These are phyloP conservation scores for Phytophthora foliorum DNA, from an alignment of 352 stramenopile species.

Conservation along the genomic window DNA sequence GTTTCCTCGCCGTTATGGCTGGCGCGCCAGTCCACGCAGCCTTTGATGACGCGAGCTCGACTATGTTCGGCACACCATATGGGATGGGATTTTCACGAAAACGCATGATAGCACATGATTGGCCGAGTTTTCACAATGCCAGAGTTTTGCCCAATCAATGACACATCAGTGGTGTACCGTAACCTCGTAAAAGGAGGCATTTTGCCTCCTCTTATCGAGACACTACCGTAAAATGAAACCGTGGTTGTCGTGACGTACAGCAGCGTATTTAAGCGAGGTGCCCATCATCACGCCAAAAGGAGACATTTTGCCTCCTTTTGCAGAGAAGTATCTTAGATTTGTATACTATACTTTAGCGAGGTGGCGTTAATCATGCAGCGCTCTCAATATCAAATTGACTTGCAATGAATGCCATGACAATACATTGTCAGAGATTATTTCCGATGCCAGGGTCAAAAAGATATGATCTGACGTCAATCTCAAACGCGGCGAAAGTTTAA, in stretches of 20 bases:
- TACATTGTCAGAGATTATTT: too few species aligned
- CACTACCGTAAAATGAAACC: background rate
- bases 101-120: background rate
- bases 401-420: too few species aligned
- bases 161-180: background rate
- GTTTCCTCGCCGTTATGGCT: too few species aligned
- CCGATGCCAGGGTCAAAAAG: too few species aligned
- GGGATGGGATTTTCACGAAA: background rate
- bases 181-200: slow-evolving; percentile 5
- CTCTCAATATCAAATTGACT: too few species aligned
- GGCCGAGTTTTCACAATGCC: background rate
- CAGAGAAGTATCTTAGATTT: too few species aligned
- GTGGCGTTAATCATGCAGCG: too few species aligned
- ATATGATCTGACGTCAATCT: too few species aligned
- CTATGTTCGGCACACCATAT: too few species aligned
- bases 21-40: too few species aligned
- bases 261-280: background rate
- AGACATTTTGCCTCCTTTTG: slow-evolving; percentile 13
- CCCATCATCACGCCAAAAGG: background rate
- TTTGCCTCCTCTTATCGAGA: slow-evolving; percentile 7
- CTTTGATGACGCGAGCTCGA: too few species aligned
- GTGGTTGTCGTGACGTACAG: background rate
- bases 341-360: background rate
- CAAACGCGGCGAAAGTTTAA: too few species aligned
- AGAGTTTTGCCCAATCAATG: background rate